phyloP scores from a whole-genome alignment of 2,329 filamentous ascomycete genomes.

The Dactylellina leptospora region DNA sequence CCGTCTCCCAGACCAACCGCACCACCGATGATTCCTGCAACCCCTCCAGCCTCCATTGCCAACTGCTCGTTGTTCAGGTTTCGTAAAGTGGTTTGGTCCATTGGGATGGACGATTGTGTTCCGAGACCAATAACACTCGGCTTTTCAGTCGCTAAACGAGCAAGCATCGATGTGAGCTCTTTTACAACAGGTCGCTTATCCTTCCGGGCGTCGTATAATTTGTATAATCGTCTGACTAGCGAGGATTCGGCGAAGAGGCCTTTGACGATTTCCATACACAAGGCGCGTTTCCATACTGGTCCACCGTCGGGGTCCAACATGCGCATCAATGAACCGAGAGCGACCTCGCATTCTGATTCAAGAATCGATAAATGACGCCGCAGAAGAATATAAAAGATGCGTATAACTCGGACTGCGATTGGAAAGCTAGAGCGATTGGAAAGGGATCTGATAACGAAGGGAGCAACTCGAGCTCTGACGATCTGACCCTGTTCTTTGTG shows the following conservation, averaged over 20 bases:
- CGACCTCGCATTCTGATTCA: conserved; percentile 80
- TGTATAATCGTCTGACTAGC: conserved; percentile 80
- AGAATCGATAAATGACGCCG: conserved; percentile 79
- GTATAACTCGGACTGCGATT: conserved; percentile 79
- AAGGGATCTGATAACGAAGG: conserved; percentile 79
- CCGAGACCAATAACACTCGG: conserved; percentile 87
- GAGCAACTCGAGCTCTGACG: conserved; percentile 79
- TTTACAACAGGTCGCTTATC: conserved; percentile 79
- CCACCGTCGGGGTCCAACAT: conserved; percentile 84
- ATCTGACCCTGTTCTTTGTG: conserved; percentile 84
- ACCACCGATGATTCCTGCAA: conserved; percentile 84
- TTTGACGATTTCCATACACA: conserved; percentile 91
- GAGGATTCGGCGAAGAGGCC: conserved; percentile 83
- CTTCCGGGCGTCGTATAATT: conserved; percentile 77
- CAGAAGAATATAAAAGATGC: conserved; percentile 83
- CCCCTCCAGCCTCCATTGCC: conserved; percentile 86
- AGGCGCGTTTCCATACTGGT: conserved; percentile 81
- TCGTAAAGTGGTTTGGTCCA: conserved; percentile 67
- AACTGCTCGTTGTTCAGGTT: conserved; percentile 77
- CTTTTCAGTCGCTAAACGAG: conserved; percentile 91
- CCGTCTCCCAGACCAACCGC: conserved; percentile 73
- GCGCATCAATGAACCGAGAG: conserved; percentile 81
- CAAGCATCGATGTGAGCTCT: conserved; percentile 84
- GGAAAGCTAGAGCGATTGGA: conserved; percentile 82
- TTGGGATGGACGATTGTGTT: conserved; percentile 84